Evolutionary conservation across 73 alveolate genomes (phyloP).

Genomic region (Paramecium caudatum): DNA sequence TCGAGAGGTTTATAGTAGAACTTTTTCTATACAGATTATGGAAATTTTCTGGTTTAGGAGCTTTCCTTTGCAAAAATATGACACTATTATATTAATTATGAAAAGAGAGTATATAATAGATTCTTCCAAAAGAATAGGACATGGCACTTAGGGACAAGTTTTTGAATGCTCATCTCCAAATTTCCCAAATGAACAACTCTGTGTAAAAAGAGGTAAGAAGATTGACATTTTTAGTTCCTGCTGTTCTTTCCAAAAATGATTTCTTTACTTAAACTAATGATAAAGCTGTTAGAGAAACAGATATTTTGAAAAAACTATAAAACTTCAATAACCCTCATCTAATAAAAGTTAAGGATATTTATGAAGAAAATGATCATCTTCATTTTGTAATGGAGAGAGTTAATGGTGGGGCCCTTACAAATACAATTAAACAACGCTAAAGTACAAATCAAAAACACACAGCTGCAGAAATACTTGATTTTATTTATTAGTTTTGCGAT

Average conservation of each 20-base stretch:
- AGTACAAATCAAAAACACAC: background rate
- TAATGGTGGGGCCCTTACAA: background rate
- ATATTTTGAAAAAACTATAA: background rate
- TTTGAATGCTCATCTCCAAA: background rate
- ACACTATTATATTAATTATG: background rate
- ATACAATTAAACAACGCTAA: background rate
- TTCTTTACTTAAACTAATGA: no score
- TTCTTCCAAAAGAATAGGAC: background rate
- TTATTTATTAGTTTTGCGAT: background rate
- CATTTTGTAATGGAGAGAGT: background rate
- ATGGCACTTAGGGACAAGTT: background rate
- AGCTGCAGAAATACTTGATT: background rate
- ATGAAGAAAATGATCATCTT: background rate
- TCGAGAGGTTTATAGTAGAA: background rate
- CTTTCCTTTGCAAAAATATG: background rate
- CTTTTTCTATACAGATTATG: background rate
- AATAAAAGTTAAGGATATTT: background rate
- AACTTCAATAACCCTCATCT: background rate
- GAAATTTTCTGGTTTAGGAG: background rate
- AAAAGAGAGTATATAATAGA: background rate
- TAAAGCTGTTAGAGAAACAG: background rate
- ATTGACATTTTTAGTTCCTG: no score
- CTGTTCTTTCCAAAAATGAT: no score
- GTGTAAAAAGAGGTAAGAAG: no score
- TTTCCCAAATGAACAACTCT: no score